A percentile compares a stretch with the other conserved stretches of the same genome.
Conservation (phyloP, 2,329 filamentous ascomycete genomes). For the Neodidymelliopsis sp. region DNA sequence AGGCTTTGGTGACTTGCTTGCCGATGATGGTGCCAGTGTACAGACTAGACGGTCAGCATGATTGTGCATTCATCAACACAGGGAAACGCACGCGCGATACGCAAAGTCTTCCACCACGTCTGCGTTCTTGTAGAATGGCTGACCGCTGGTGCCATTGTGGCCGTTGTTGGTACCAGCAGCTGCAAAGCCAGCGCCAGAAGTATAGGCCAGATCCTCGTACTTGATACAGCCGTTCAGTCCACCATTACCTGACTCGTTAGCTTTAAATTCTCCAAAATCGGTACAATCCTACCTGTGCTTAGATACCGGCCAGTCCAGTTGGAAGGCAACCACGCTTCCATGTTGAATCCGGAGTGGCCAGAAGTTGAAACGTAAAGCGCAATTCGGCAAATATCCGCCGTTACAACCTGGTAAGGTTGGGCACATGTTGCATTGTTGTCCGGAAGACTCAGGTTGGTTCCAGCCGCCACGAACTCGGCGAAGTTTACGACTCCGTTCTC, state of each 20-base stretch:
- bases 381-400: conserved; percentile 52
- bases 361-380: conserved; percentile 51
- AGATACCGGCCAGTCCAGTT: conserved; percentile 52
- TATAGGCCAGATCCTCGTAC: conserved; percentile 52
- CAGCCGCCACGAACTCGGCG: conserved; percentile 49
- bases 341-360: conserved; percentile 50
- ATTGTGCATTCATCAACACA: rapidly evolving
- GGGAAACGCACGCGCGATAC: conserved; percentile 49
- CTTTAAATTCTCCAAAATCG: background rate
- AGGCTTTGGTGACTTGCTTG: conserved; percentile 50
- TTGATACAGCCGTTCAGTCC: conserved; percentile 51
- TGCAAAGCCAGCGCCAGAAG: conserved; percentile 49
- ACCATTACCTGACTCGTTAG: conserved; percentile 43
- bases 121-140: conserved; percentile 55
- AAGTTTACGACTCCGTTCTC: conserved; percentile 48
- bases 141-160: conserved; percentile 55
- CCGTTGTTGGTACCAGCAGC: conserved; percentile 53
- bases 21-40: conserved; percentile 44
- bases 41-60: conserved; percentile 34
- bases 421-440: conserved; percentile 52
- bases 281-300: conserved; percentile 19
- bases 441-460: conserved; percentile 50
- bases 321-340: conserved; percentile 56
- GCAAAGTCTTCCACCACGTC: conserved; percentile 59
- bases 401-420: conserved; percentile 36